Evolutionary conservation across 495 filamentous ascomycete genomes (phyloP), one percentile per base, ranked within the genome.

Genomic region (Penicillium herquei): DNA sequence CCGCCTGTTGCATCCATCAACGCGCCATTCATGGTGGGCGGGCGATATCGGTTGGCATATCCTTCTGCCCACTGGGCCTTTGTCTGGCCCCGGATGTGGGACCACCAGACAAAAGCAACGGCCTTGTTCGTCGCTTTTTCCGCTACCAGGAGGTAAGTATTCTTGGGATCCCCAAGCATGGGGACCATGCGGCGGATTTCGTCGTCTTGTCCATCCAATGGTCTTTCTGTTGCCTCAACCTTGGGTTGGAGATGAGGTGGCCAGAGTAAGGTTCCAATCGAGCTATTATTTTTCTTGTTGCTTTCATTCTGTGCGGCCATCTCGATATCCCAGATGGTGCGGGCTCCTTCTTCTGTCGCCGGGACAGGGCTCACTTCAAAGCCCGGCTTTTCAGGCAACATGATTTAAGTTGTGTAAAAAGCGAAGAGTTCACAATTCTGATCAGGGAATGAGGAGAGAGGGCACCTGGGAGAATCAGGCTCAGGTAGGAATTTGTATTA

Each of bases 1-100:
- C 43, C 43, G 21, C 43, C 43, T 7, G 43, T 46, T 13, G 43
- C 43, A 46, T 46, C 43, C 43, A 46, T 46, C 21, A 46, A 9
- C 0, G 43, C 43, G 31, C 43, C 43, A 46, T 46, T 46, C 43
- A 46, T 46, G 9, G 43, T 46, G 0, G 21, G 43, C 21, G 43
- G 43, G 6, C 21, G 43, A 31, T 46, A 46, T 13, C 43, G 30
- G 21, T 46, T 46, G 6, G 6, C 12, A 46, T 46, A 46, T n/a
- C 43, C 43, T 12, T 46, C 43, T 32, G 18, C 43, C 43, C 30
- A 46, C 17, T 46, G 43, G 43, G 43, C 43, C 9, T 12, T 31
- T 46, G 43, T 46, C 43, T 46, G 30, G 43, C 43, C 43, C 21
- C 31, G 21, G 21, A 1, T 5, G 21, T 46, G 43, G 7, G 43